These are phyloP conservation scores for Hyaloscypha variabilis DNA, from an alignment of 495 filamentous ascomycete genomes.

Conservation along the genomic window DNA sequence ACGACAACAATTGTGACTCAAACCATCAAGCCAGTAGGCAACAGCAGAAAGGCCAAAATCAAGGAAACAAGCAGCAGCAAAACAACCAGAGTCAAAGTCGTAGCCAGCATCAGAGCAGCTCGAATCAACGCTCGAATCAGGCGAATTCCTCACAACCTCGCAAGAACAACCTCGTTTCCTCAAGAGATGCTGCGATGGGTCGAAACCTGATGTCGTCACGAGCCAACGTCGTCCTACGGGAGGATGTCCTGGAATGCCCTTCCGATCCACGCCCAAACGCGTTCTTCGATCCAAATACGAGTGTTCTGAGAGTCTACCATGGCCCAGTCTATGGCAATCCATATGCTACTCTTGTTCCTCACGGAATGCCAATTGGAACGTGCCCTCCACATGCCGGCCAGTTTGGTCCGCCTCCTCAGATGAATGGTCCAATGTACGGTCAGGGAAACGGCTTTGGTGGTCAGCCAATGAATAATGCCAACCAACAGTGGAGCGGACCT, in stretches of 20 bases:
- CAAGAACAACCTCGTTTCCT: background rate
- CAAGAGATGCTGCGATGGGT: background rate
- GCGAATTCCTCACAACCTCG: background rate
- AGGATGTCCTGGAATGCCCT: slow-evolving; percentile 44
- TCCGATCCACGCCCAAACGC: slow-evolving; percentile 51
- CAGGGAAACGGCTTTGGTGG: background rate
- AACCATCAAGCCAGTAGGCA: background rate
- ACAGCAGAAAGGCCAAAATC: background rate
- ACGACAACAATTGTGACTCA: background rate
- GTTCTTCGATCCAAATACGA: slow-evolving; percentile 45
- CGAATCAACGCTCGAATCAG: slow-evolving; percentile 1
- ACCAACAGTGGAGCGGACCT: slow-evolving; percentile 4
- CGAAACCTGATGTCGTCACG: slow-evolving; percentile 39
- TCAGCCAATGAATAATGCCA: background rate
- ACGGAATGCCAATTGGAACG: slow-evolving; percentile 33
- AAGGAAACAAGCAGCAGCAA: slow-evolving; percentile 4
- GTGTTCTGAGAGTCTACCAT: slow-evolving; percentile 50
- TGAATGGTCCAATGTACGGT: background rate
- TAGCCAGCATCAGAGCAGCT: slow-evolving; percentile 8
- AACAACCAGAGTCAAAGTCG: slow-evolving; percentile 19
- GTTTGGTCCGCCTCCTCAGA: slow-evolving; percentile 8
- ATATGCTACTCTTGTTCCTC: slow-evolving; percentile 34
- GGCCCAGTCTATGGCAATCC: slow-evolving; percentile 49
- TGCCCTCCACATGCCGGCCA: slow-evolving; percentile 23
- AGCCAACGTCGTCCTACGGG: slow-evolving; percentile 43